Conservation (phyloP, 805 yeast genomes). For the Lachancea sp. region DNA sequence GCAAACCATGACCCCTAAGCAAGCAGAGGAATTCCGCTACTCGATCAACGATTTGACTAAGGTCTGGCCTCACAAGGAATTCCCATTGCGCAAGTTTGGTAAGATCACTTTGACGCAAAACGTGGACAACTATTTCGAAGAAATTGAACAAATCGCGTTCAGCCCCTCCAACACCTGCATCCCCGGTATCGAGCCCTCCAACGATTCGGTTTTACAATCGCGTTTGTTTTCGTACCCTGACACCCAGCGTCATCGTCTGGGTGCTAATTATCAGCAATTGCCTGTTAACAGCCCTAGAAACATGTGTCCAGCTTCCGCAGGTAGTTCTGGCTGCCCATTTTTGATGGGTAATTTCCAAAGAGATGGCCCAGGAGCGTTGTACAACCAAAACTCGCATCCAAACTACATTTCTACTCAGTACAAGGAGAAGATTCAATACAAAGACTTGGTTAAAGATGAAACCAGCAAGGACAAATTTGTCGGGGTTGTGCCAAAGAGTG, state of each 20-base stretch:
- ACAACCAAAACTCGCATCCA: constrained; percentile 45
- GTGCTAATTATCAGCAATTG: constrained; percentile 58
- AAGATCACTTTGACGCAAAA: constrained; percentile 72
- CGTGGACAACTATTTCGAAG: constrained; percentile 83
- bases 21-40: constrained; percentile 68
- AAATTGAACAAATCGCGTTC: constrained; percentile 75
- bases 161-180: constrained; percentile 62
- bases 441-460: constrained; percentile 11
- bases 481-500: constrained; percentile 31
- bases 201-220: constrained; percentile 72
- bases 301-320: constrained; percentile 10
- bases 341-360: constrained; percentile 44
- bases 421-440: constrained; percentile 20
- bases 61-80: constrained; percentile 84
- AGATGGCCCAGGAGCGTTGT: constrained; percentile 53
- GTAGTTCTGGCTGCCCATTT: constrained; percentile 20
- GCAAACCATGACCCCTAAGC: constrained; percentile 66
- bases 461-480: constrained; percentile 25
- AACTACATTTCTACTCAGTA: constrained; percentile 43
- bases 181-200: constrained; percentile 69
- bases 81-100: constrained; percentile 84
- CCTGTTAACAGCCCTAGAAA: constrained; percentile 50
- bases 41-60: constrained; percentile 85
- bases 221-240: constrained; percentile 72
- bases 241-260: constrained; percentile 72